A percentile compares a stretch with the other conserved stretches of the same genome.
Conservation (phyloP, 1,284 basidiomycete species). For the Megacollybia platyphylla region DNA sequence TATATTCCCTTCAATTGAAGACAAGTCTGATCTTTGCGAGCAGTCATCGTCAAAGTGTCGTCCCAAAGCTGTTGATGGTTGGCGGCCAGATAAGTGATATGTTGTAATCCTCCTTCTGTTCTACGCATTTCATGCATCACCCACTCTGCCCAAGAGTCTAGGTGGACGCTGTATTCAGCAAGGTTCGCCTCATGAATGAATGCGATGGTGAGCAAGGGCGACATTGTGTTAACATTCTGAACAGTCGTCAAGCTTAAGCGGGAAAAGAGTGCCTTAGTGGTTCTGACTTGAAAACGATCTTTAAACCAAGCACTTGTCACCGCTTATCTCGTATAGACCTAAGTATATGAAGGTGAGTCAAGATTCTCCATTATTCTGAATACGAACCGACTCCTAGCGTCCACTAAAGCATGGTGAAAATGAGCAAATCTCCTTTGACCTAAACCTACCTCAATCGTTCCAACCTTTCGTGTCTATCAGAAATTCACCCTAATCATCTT, state of each 20-base stretch:
- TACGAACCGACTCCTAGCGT: conserved; percentile 39
- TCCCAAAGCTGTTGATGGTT: conserved; percentile 54
- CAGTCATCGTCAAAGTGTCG: conserved; percentile 58
- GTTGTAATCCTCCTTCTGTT: conserved; percentile 47
- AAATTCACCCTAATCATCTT: conserved; percentile 46
- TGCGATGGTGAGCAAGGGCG: conserved; percentile 45
- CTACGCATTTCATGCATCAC: conserved; percentile 46
- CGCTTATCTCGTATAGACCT: conserved; percentile 36
- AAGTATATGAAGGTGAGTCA: neutral
- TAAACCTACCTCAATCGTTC: conserved; percentile 38
- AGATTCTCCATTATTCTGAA: neutral
- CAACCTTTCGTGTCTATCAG: conserved; percentile 56
- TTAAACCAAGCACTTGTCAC: conserved; percentile 39
- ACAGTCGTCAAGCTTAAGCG: neutral
- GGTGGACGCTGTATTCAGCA: conserved; percentile 27
- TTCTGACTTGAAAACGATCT: conserved; percentile 38
- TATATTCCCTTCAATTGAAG: conserved; percentile 36
- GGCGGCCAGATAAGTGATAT: conserved; percentile 42
- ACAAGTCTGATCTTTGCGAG: conserved; percentile 51
- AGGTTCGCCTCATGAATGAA: conserved; percentile 32
- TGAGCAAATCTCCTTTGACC: neutral
- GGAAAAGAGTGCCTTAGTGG: conserved; percentile 30
- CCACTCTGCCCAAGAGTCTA: conserved; percentile 58
- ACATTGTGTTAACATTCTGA: conserved; percentile 58
- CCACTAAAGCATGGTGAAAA: conserved; percentile 22